Conservation (phyloP, 257 asterid genomes). For the Petrea volubilis region DNA sequence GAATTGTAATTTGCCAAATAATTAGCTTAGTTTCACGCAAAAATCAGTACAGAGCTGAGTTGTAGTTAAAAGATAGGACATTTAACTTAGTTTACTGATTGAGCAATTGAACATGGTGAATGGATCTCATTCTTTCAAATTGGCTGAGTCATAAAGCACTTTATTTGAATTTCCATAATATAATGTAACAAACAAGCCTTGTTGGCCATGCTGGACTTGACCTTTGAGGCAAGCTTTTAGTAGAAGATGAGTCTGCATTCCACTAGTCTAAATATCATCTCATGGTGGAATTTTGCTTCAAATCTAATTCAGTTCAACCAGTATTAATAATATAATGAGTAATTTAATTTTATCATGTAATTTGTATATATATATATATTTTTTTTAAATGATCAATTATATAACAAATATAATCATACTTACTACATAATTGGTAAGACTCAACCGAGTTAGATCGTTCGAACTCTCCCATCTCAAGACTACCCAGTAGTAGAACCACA, state of each 20-base stretch:
- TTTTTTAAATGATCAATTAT: no score
- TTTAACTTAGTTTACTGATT: background rate
- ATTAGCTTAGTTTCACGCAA: background rate
- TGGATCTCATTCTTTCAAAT: constrained; percentile 18
- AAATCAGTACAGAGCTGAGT: background rate
- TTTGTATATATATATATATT: no score
- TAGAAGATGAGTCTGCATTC: constrained; percentile 49
- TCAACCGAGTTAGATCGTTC: no score
- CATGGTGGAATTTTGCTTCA: no score
- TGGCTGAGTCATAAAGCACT: constrained; percentile 46
- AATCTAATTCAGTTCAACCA: no score
- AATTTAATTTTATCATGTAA: no score
- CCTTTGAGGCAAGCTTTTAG: constrained; percentile 15
- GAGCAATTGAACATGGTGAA: background rate
- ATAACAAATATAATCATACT: no score
- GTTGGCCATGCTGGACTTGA: constrained; percentile 19
- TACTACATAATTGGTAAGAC: no score
- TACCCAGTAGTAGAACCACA: no score
- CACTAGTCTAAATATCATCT: constrained; percentile 44
- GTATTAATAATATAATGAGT: no score
- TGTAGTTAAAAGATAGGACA: background rate
- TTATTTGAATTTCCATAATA: constrained; percentile 4
- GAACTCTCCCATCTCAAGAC: no score
- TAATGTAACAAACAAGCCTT: background rate
- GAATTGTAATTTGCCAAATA: no score